phyloP scores from a whole-genome alignment of 805 yeast species.

The Pichia insulana region DNA sequence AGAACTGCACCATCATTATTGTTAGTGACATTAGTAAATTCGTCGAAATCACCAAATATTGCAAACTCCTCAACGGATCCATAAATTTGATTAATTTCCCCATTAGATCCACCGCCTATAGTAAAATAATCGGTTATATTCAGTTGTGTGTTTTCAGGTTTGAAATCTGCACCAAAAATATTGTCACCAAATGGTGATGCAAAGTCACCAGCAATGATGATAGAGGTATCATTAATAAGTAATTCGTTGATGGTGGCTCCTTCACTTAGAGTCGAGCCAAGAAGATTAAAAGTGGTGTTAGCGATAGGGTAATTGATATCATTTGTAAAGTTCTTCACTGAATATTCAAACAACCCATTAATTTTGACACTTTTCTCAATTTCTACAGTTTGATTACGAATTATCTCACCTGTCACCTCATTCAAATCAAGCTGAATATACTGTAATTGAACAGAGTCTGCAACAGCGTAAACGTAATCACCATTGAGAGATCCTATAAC shows the following conservation, averaged over 20 bases:
- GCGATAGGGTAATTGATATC: conserved; percentile 30
- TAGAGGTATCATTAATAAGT: conserved; percentile 24
- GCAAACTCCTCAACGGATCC: conserved; percentile 30
- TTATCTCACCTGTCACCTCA: conserved; percentile 6
- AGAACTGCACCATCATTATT: conserved; percentile 26
- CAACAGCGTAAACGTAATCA: conserved; percentile 50
- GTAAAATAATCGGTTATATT: conserved; percentile 4
- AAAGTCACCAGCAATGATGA: conserved; percentile 45
- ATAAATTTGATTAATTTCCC: conserved; percentile 17
- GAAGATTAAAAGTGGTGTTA: conserved; percentile 37
- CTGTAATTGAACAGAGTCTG: conserved; percentile 46
- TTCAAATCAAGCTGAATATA: conserved; percentile 23
- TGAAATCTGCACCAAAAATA: conserved; percentile 28
- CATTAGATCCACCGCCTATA: conserved; percentile 30
- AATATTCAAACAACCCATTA: conserved; percentile 80
- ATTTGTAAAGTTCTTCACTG: conserved; percentile 48
- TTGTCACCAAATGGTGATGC: conserved; percentile 30
- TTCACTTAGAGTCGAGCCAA: conserved; percentile 31
- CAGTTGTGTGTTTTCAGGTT: conserved; percentile 13
- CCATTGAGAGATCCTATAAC: conserved; percentile 27
- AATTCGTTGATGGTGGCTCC: conserved; percentile 34
- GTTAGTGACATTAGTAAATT: conserved; percentile 26
- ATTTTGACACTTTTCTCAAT: conserved; percentile 20
- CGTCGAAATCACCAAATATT: conserved; percentile 32
- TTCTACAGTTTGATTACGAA: neutral